Percentiles rank a stretch among this genome's conserved stretches.
Evolutionary conservation across 75 land plant species (phyloP).

Genomic region (Pinus albicaulis): DNA sequence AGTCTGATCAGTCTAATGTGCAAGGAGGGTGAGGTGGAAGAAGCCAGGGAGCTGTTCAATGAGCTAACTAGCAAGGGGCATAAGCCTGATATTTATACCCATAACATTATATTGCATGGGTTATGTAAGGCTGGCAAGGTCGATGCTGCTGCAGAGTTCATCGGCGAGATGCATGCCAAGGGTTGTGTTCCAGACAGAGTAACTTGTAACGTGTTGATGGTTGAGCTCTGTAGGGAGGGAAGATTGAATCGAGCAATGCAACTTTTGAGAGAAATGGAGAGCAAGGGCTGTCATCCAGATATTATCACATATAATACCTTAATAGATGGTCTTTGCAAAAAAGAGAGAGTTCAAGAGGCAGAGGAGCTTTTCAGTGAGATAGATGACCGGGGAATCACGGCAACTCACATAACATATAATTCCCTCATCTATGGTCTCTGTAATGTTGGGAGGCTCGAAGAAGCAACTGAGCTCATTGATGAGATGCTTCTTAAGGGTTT

Average conservation of each 20-base stretch:
- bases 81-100: constrained; percentile 57
- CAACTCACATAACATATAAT: constrained; percentile 49
- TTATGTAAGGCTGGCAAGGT: constrained; percentile 50
- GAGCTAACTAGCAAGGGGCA: constrained; percentile 52
- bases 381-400: constrained; percentile 38
- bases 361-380: constrained; percentile 56
- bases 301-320: constrained; percentile 58
- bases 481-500: background rate
- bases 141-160: constrained; percentile 43
- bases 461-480: constrained; percentile 8
- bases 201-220: constrained; percentile 56
- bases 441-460: background rate
- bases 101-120: constrained; percentile 44
- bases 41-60: constrained; percentile 55
- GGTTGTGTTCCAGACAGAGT: constrained; percentile 57
- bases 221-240: constrained; percentile 50
- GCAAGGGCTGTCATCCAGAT: constrained; percentile 43
- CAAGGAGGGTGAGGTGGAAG: constrained; percentile 52
- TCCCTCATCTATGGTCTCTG: constrained; percentile 37
- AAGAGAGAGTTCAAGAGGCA: constrained; percentile 37
- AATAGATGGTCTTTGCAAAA: constrained; percentile 49
- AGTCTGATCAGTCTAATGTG: constrained; percentile 54
- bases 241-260: constrained; percentile 39
- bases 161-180: constrained; percentile 48
- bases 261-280: constrained; percentile 41